Percentiles rank a stretch among this genome's conserved stretches.
phyloP scores from a whole-genome alignment of 1,284 basidiomycete species.

The Neotropicomus parvogracilis region DNA sequence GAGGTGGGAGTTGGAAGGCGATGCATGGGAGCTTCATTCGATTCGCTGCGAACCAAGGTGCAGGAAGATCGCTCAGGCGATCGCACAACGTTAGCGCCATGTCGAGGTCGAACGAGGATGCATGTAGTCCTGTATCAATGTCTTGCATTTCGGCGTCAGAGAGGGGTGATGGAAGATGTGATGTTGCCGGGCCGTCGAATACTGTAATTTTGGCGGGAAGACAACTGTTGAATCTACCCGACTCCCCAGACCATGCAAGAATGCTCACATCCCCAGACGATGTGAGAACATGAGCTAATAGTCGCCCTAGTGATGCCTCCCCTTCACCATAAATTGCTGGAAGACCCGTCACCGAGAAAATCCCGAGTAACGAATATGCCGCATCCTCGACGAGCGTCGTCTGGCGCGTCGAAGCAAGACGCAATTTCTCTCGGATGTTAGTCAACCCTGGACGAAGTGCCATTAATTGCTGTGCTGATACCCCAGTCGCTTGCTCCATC shows the following conservation, averaged over 20 bases:
- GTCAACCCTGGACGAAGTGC: background rate
- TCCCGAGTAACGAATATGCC: background rate
- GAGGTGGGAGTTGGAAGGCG: background rate
- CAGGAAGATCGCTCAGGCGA: background rate
- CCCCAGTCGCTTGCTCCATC: background rate
- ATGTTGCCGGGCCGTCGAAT: background rate
- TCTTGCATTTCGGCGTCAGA: background rate
- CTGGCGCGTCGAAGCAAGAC: background rate
- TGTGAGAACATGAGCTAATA: background rate
- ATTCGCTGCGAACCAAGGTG: background rate
- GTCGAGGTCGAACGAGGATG: background rate
- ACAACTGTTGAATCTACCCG: background rate
- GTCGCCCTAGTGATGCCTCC: background rate
- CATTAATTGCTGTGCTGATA: background rate
- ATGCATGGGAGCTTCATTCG: slow-evolving; percentile 4
- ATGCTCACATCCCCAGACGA: background rate
- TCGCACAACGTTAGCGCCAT: background rate
- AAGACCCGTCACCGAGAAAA: background rate
- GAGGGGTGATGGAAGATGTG: background rate
- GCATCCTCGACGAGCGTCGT: background rate
- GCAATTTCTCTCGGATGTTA: background rate
- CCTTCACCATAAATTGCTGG: background rate
- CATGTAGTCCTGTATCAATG: accelerated
- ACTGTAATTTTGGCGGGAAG: background rate
- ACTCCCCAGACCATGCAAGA: slow-evolving; percentile 1